Evolutionary conservation across 768 basidiomycete species (phyloP).

Genomic region (Chalciporus pseudorubinellus): DNA sequence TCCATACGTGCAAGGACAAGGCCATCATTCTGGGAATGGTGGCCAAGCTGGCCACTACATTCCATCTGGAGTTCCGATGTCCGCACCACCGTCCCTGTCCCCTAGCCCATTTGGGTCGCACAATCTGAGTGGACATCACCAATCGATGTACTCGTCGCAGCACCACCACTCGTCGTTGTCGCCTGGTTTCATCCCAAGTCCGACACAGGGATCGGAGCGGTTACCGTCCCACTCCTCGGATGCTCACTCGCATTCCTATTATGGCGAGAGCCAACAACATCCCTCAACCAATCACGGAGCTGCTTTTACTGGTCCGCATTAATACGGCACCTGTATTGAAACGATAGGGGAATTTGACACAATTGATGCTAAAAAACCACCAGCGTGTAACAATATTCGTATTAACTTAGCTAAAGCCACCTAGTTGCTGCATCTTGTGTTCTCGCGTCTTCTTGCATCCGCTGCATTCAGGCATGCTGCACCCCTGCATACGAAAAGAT

Average conservation of each 20-base stretch:
- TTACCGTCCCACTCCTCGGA: constrained; percentile 26
- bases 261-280: constrained; percentile 30
- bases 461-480: constrained; percentile 14
- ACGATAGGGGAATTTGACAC: constrained; percentile 22
- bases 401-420: constrained; percentile 32
- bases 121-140: constrained; percentile 25
- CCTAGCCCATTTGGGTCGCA: constrained; percentile 35
- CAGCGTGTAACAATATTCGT: constrained; percentile 34
- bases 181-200: constrained; percentile 29
- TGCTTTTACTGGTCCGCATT: constrained; percentile 31
- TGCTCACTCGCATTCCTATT: constrained; percentile 28
- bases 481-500: constrained; percentile 18
- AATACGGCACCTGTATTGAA: constrained; percentile 6
- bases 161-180: constrained; percentile 31
- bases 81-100: constrained; percentile 50
- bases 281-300: constrained; percentile 25
- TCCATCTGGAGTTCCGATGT: constrained; percentile 45
- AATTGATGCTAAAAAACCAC: constrained; percentile 19
- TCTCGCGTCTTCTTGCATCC: constrained; percentile 30
- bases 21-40: constrained; percentile 41
- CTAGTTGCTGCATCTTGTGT: constrained; percentile 21
- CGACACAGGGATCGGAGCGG: constrained; percentile 30
- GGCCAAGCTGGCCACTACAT: constrained; percentile 30
- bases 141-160: constrained; percentile 32
- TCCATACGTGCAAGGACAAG: constrained; percentile 38